Percentiles rank a stretch among this genome's conserved stretches.
phyloP scores from a whole-genome alignment of 1,139 yeast genomes.

The Saccharomyces hybrid region DNA sequence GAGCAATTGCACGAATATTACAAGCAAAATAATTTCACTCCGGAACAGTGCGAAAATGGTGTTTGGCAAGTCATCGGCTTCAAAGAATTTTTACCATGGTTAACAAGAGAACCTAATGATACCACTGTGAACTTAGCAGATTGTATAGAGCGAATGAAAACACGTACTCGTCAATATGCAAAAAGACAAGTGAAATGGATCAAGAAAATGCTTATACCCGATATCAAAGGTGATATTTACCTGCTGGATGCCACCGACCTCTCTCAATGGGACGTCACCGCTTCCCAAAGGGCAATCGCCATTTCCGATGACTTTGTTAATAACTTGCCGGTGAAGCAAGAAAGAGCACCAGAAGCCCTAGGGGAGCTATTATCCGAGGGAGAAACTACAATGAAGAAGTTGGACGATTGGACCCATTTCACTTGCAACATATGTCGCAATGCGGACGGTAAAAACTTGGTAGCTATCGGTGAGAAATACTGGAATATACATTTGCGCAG shows the following conservation, averaged over 20 bases:
- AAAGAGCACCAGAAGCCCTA: constrained; percentile 42
- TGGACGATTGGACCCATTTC: constrained; percentile 60
- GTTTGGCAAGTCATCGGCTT: constrained; percentile 95
- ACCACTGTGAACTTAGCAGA: constrained; percentile 31
- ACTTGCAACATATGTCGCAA: constrained; percentile 63
- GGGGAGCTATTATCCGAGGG: constrained; percentile 31
- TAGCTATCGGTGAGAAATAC: constrained; percentile 66
- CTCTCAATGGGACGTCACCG: constrained; percentile 49
- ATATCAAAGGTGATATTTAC: constrained; percentile 61
- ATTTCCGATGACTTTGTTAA: constrained; percentile 43
- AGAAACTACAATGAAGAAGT: constrained; percentile 17
- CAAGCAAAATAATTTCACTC: constrained; percentile 18
- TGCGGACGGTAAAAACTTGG: constrained; percentile 45
- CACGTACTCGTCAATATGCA: constrained; percentile 79
- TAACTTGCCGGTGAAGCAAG: constrained; percentile 14
- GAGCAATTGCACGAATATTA: constrained; percentile 46
- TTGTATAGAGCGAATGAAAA: constrained; percentile 71
- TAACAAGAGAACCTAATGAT: constrained; percentile 32
- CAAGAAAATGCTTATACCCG: constrained; percentile 57
- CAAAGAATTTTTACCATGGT: constrained; percentile 84
- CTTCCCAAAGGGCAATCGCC: constrained; percentile 45
- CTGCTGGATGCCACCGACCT: constrained; percentile 73
- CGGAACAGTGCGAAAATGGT: constrained; percentile 55
- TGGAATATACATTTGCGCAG: constrained; percentile 65
- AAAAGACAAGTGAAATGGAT: constrained; percentile 93